Conservation (phyloP, 305 asterid species). For the Fraxinus velutina region DNA sequence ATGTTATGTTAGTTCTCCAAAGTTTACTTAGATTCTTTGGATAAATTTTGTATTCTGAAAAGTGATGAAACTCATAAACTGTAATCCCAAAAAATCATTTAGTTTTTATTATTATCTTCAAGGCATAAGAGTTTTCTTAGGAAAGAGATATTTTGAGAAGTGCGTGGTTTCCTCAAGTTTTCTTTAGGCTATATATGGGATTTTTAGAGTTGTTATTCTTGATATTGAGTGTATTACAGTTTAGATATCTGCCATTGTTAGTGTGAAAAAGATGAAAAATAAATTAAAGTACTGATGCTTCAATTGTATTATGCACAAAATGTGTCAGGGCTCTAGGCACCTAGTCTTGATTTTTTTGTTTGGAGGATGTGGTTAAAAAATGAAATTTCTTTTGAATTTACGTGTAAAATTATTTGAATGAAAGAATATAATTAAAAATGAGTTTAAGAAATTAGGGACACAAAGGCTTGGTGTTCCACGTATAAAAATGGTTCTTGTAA, state of each 20-base stretch:
- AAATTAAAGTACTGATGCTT: neutral
- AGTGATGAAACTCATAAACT: neutral
- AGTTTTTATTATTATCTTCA: constrained; percentile 4
- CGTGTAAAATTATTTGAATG: too few relatives aligned
- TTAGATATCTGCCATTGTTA: neutral
- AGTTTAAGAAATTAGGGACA: too few relatives aligned
- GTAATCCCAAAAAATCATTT: constrained; percentile 15
- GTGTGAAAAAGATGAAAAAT: neutral
- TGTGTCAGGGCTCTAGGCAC: neutral
- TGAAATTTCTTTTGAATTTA: too few relatives aligned
- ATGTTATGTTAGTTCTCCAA: constrained; percentile 11
- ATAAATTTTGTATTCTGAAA: constrained; percentile 18
- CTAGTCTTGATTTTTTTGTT: neutral
- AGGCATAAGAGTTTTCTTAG: neutral
- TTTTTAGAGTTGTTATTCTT: neutral
- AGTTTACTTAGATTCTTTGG: constrained; percentile 21
- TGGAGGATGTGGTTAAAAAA: too few relatives aligned
- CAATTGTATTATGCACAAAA: too few relatives aligned
- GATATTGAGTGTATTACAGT: neutral
- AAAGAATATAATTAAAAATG: too few relatives aligned
- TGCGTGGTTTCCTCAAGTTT: neutral
- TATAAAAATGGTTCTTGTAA: too few relatives aligned
- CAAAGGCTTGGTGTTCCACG: too few relatives aligned
- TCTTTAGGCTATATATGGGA: neutral
- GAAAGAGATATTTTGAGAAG: neutral